Evolutionary conservation across 768 basidiomycete genomes (phyloP).

Genomic region (Tricholoma furcatifolium): DNA sequence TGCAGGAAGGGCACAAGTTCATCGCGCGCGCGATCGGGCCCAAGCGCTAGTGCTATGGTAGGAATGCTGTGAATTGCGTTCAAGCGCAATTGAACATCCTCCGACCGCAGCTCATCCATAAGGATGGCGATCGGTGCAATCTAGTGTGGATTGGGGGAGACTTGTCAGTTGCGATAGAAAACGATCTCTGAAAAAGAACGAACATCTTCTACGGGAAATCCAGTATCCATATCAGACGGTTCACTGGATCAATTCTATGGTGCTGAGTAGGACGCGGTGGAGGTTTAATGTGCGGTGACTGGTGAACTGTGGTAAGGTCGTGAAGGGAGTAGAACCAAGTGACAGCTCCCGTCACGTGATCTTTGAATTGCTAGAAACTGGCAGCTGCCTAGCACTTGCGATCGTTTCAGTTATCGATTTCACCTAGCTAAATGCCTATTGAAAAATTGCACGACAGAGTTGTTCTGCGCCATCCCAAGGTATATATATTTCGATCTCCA

Average conservation of each 20-base stretch:
- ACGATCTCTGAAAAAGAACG: constrained; percentile 27
- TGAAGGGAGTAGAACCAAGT: too few relatives aligned
- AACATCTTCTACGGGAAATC: constrained; percentile 69
- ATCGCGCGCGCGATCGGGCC: constrained; percentile 90
- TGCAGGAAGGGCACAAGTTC: constrained; percentile 97
- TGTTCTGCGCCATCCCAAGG: constrained; percentile 64
- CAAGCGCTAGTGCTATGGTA: constrained; percentile 96
- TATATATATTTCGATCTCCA: constrained; percentile 18
- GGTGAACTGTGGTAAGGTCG: too few relatives aligned
- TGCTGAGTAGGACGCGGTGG: background rate
- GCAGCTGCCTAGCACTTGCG: too few relatives aligned
- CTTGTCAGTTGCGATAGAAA: constrained; percentile 9
- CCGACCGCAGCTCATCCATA: constrained; percentile 97
- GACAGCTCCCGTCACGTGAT: too few relatives aligned
- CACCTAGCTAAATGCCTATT: constrained; percentile 54
- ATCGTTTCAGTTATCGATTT: too few relatives aligned
- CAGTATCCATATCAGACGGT: constrained; percentile 52
- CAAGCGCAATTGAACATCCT: constrained; percentile 94
- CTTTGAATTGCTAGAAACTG: too few relatives aligned
- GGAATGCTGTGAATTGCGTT: constrained; percentile 97
- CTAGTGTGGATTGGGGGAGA: constrained; percentile 33
- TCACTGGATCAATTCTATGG: background rate
- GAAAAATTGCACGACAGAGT: constrained; percentile 41
- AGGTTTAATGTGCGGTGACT: background rate
- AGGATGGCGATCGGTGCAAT: constrained; percentile 94